Evolutionary conservation across 2,329 filamentous ascomycete genomes (phyloP).

Genomic region (Sarocladium strictum): DNA sequence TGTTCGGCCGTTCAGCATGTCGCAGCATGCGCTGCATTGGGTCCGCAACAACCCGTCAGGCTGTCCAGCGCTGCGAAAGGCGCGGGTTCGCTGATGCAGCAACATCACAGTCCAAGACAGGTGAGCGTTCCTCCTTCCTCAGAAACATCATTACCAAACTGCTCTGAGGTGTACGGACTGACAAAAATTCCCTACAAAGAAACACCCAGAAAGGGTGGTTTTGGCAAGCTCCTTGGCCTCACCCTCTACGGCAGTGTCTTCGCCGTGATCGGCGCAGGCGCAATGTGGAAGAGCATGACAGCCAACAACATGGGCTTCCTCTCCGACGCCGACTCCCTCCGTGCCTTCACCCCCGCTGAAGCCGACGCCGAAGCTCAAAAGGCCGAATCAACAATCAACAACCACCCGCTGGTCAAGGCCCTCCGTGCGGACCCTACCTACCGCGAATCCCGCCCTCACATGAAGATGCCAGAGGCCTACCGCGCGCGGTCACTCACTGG

Average conservation of each 20-base stretch:
- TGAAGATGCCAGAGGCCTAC: slow-evolving; percentile 72
- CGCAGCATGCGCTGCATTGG: slow-evolving; percentile 7
- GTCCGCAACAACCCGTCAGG: background rate
- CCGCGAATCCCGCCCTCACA: slow-evolving; percentile 74
- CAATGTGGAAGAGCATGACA: slow-evolving; percentile 30
- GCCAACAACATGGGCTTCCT: slow-evolving; percentile 31
- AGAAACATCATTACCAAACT: background rate
- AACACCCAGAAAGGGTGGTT: slow-evolving; percentile 9
- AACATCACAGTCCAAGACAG: background rate
- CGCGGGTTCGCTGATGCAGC: slow-evolving; percentile 6
- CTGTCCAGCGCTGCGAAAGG: background rate
- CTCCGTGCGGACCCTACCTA: slow-evolving; percentile 63
- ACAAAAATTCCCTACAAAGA: background rate
- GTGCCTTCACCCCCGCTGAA: slow-evolving; percentile 50
- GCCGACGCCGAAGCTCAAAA: slow-evolving; percentile 45
- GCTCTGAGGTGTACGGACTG: background rate
- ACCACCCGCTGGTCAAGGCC: slow-evolving; percentile 65
- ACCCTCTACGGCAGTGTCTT: slow-evolving; percentile 25
- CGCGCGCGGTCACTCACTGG: slow-evolving; percentile 74
- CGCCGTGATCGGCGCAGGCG: slow-evolving; percentile 24
- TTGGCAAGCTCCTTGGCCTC: slow-evolving; percentile 19
- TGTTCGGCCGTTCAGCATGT: slow-evolving; percentile 7
- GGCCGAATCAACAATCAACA: slow-evolving; percentile 69
- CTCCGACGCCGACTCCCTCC: slow-evolving; percentile 66
- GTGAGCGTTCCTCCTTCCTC: background rate